These are phyloP conservation scores for Yamadazyma jaroonii DNA, from an alignment of 1,139 yeast species.

Conservation along the genomic window DNA sequence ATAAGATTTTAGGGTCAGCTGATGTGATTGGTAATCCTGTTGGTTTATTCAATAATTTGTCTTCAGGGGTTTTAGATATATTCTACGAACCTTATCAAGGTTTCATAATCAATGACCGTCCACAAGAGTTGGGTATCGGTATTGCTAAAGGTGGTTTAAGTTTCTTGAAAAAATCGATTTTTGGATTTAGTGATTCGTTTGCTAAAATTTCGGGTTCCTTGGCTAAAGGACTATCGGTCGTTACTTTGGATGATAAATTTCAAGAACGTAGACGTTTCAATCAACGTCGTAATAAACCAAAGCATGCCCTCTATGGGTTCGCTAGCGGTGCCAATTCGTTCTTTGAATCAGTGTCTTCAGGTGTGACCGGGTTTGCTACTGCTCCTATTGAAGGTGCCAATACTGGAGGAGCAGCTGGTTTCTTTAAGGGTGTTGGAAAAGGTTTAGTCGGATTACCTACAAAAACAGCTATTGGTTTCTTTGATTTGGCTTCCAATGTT, in stretches of 20 bases:
- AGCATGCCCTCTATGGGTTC: constrained; percentile 86
- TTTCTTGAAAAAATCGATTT: constrained; percentile 90
- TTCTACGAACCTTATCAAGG: constrained; percentile 98
- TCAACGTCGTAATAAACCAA: constrained; percentile 75
- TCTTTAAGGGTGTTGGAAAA: constrained; percentile 88
- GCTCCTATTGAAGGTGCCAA: constrained; percentile 91
- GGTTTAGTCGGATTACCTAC: constrained; percentile 96
- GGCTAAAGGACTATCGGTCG: constrained; percentile 91
- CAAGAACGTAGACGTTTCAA: constrained; percentile 78
- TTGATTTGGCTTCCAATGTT: constrained; percentile 89
- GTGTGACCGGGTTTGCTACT: constrained; percentile 83
- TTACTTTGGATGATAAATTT: constrained; percentile 81
- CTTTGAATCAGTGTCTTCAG: constrained; percentile 82
- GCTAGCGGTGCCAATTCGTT: constrained; percentile 88
- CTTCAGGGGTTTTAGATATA: constrained; percentile 94
- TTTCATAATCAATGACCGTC: constrained; percentile 87
- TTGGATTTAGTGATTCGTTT: constrained; percentile 90
- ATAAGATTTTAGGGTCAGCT: constrained; percentile 92
- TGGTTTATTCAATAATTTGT: constrained; percentile 86
- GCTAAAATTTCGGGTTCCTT: constrained; percentile 91
- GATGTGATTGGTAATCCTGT: constrained; percentile 97
- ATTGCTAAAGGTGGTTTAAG: constrained; percentile 94
- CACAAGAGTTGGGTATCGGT: constrained; percentile 93
- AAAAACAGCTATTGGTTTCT: constrained; percentile 91
- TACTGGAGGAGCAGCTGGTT: constrained; percentile 84